Evolutionary conservation across 2,329 filamentous ascomycete species (phyloP), one percentile per base, ranked within the genome.

Genomic region (Colletotrichum eleusines): DNA sequence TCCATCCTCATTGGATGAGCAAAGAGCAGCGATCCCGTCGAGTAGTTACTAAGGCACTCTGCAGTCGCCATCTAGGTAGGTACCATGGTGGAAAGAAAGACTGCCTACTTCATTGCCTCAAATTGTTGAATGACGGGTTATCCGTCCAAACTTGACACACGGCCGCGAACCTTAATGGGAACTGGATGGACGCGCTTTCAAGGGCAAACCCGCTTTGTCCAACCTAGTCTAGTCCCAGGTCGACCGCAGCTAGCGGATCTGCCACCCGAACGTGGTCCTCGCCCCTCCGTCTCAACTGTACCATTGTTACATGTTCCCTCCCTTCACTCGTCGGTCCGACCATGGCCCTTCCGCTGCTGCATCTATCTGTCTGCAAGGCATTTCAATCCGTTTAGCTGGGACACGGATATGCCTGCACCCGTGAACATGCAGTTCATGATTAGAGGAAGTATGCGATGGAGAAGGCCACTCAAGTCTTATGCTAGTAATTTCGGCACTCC

Each of bases 91-190:
- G 9, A 48, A 31, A n/a, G 44, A n/a, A 28, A 28, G 57, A 38
- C 40, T 40, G 44, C 40, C 59, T 54, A 58, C 64, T 71, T 63
- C 57, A 51, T 42, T 66, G 68, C 68, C 31, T 68, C 64, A 18
- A 59, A 58, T 46, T 71, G 51, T 71, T 68, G 64, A 71, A 62
- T 64, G 58, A 59, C 38, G 64, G 64, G 64, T 53, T 48, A 63
- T 68, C 69, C 69, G 59, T 71, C 69, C 64, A 71, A 71, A 69
- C 64, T 71, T 71, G 69, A 71, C 69, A 71, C 69, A 69, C 58
- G 65, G 64, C 59, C 44, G 64, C 53, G 69, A 71, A 71, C 64
- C 58, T 71, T 69, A 55, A 46, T 53, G 40, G 59, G 51, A 58
- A 57, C 51, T 53, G 63, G 20, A 62, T 51, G 55, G 40, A 18